A percentile compares a stretch with the other conserved stretches of the same genome.
These are phyloP conservation scores for Apiospora kogelbergensis DNA, from an alignment of 2,329 filamentous ascomycete genomes.

Conservation along the genomic window DNA sequence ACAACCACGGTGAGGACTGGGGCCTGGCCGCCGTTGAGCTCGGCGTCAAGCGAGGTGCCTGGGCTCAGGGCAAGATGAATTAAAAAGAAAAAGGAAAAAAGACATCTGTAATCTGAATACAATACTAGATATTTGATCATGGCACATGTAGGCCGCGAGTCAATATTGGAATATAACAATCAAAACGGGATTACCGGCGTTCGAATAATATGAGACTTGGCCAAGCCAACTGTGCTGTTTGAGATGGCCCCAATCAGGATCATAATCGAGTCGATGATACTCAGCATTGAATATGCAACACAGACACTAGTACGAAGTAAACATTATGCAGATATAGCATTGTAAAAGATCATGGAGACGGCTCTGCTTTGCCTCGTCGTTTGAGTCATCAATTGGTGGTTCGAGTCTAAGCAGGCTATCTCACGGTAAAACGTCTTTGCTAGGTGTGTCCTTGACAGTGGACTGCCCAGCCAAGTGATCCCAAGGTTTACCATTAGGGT, in stretches of 20 bases:
- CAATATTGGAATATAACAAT: not conserved
- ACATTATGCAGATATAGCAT: not conserved
- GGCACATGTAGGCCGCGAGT: not conserved
- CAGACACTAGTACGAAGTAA: too few relatives aligned
- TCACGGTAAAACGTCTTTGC: not conserved
- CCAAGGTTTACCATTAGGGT: not conserved
- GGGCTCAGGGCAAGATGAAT: constrained; percentile 68
- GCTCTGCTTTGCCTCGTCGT: not conserved
- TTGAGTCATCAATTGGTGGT: not conserved
- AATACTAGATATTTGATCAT: not conserved
- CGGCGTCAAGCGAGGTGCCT: constrained; percentile 81
- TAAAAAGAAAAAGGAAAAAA: not conserved
- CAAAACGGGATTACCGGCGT: not conserved
- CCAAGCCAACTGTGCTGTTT: not conserved
- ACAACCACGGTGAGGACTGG: constrained; percentile 98
- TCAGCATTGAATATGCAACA: not conserved
- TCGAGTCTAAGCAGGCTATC: not conserved
- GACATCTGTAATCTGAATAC: not conserved
- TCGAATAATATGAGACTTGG: not conserved
- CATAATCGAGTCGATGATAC: not conserved
- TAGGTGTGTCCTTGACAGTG: not conserved
- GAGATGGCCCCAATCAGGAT: not conserved
- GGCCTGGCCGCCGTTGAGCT: constrained; percentile 92
- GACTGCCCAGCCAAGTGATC: not conserved
- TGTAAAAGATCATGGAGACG: not conserved